Base-by-base conservation (phyloP, 2,329 filamentous ascomycete species). In the Diaporthe sp. region DNA sequence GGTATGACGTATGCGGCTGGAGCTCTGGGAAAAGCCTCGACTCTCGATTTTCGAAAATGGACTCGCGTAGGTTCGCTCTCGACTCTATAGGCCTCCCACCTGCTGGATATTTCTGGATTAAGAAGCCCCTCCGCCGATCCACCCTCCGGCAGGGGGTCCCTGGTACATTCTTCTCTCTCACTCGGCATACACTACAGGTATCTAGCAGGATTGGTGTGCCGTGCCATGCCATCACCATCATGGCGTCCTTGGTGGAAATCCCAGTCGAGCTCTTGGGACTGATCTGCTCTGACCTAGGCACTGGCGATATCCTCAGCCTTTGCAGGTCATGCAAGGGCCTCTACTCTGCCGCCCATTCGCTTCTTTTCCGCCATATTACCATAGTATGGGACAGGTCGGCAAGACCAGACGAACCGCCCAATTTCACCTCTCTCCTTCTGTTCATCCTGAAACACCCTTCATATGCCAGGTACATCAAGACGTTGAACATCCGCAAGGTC, bases 1-100 rank as follows among this genome's bases (percentile, higher is more conserved):
- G 58, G 60, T 76, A 80, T 82, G 80, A 82, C 81, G 80, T 82
- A 79, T 76, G 76, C 76, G 79, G 79, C 77, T 78, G 77, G 77
- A 60, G 25, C 42, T 68, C 55, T 31, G 5, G n/a, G 68, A 12
- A 57, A 37, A 55, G 49, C 42, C 37, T 25, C 51, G 8, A 58
- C 3, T 51, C 44, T 65, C 34, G 19, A 53, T 28, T 34, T n/a
- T 25, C 49, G 60, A 42, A 49, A 6, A 44, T 44, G 15, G 15
- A 17, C 55, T 37, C 37, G 53, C 3, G 4, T 6, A 12, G 2
- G 42, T n/a, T 46, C 13, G 22, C 22, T 34, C 31, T 65, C 37
- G 34, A 62, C 72, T 61, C 55, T 37, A 71, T 37, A 71, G 57
- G 31, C 37, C 28, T 42, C 39, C 57, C 42, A n/a, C 10, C 46